Conservation (phyloP, 2,329 filamentous ascomycete species). For the Talaromyces pinophilus region DNA sequence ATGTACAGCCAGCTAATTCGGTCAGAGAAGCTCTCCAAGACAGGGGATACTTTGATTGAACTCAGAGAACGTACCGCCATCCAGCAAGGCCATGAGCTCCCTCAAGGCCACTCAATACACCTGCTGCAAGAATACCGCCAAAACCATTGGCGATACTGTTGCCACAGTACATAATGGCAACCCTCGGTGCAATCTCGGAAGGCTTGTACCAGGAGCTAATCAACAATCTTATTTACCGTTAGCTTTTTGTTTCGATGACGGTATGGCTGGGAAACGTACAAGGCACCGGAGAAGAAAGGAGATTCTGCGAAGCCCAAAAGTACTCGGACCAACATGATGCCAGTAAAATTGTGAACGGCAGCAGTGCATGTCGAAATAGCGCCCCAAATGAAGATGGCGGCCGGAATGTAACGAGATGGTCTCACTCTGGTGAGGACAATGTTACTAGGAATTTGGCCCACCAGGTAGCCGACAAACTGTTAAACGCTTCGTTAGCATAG, state of each 20-base stretch:
- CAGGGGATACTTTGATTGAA: not conserved
- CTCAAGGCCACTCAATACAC: slow-evolving; percentile 36
- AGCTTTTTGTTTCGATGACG: not conserved
- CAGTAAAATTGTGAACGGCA: not conserved
- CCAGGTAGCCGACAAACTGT: not conserved
- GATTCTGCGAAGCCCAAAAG: not conserved
- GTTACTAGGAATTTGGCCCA: not conserved
- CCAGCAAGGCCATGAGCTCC: slow-evolving; percentile 27
- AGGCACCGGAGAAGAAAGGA: not conserved
- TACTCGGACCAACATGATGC: not conserved
- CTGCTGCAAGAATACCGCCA: slow-evolving; percentile 38
- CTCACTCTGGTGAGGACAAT: not conserved
- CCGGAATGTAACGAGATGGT: not conserved
- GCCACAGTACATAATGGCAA: slow-evolving; percentile 49
- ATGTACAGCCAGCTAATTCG: slow-evolving; percentile 38
- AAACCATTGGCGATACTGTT: slow-evolving; percentile 45
- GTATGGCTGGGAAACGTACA: not conserved
- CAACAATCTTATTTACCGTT: slow-evolving; percentile 23
- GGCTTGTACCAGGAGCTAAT: slow-evolving; percentile 64
- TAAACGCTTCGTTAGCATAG: not conserved
- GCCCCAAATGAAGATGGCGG: not conserved
- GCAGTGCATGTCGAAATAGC: not conserved
- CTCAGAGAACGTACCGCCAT: not conserved
- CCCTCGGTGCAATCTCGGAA: slow-evolving; percentile 55
- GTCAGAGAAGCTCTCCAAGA: not conserved